These are phyloP conservation scores for Ceratobasidium papillatum DNA, from an alignment of 1,284 basidiomycete genomes.

Conservation along the genomic window DNA sequence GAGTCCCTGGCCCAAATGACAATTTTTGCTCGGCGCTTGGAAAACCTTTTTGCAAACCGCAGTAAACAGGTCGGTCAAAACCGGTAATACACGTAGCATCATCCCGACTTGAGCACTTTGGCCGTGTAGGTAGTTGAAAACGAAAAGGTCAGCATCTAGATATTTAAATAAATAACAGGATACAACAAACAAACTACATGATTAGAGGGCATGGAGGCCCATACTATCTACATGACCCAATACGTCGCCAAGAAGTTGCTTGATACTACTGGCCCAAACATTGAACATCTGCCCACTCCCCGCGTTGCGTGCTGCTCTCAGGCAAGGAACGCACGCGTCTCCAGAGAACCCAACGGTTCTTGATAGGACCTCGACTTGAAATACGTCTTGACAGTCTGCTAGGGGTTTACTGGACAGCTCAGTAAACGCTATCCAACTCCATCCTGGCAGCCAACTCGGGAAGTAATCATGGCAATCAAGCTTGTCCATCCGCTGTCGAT, in stretches of 20 bases:
- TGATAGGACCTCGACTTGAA: background rate
- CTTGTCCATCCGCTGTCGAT: background rate
- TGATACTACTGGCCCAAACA: background rate
- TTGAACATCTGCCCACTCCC: conserved; percentile 1
- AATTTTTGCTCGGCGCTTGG: no score
- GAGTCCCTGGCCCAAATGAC: no score
- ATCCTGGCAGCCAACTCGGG: background rate
- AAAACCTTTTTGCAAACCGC: no score
- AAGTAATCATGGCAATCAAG: background rate
- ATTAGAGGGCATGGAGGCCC: background rate
- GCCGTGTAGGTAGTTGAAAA: no score
- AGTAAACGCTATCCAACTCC: conserved; percentile 1
- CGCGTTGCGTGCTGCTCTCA: background rate
- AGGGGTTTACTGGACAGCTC: conserved; percentile 4
- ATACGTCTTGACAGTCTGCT: conserved; percentile 1
- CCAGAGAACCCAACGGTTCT: background rate
- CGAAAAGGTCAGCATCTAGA: background rate
- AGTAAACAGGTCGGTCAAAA: no score
- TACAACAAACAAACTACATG: background rate
- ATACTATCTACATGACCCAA: background rate
- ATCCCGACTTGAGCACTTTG: no score
- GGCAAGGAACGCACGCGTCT: background rate
- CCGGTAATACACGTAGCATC: no score
- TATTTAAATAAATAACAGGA: background rate
- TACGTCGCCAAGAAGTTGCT: background rate